These are phyloP conservation scores for Gonapodya prolifera DNA, from an alignment of 192 early-diverging fungal species.

Conservation along the genomic window DNA sequence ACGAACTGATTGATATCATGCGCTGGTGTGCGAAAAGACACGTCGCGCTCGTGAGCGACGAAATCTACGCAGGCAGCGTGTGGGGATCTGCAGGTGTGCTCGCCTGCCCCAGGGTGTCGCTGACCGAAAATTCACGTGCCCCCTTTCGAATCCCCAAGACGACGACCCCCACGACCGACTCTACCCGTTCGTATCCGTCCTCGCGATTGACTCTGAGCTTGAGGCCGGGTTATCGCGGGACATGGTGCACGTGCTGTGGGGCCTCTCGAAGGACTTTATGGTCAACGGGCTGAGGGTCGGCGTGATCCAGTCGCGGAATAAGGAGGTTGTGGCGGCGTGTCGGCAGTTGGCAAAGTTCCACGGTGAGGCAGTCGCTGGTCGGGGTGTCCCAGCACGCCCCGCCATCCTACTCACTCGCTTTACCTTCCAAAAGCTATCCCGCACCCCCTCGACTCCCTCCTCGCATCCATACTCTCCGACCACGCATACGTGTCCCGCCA, in stretches of 20 bases:
- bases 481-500: conserved; percentile 39
- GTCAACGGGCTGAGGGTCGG: conserved; percentile 51
- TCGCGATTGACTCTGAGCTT: conserved; percentile 21
- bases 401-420: not conserved
- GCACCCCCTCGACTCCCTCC: conserved; percentile 38
- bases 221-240: conserved; percentile 33
- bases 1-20: not conserved
- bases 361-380: not conserved
- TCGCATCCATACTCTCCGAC: conserved; percentile 42
- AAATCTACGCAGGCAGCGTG: not conserved
- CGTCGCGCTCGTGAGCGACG: not conserved
- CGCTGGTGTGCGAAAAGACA: not conserved
- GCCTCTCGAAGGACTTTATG: conserved; percentile 76
- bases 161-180: not conserved
- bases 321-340: not conserved
- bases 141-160: not conserved
- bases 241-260: conserved; percentile 56
- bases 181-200: conserved; percentile 49
- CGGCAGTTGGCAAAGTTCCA: not conserved
- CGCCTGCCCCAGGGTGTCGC: not conserved
- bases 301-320: not conserved
- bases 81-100: not conserved
- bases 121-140: not conserved
- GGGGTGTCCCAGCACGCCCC: not conserved
- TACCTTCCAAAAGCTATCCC: conserved; percentile 48